Conservation (phyloP, 371 early-diverging fungal species). For the Rhizomucor pusillus region DNA sequence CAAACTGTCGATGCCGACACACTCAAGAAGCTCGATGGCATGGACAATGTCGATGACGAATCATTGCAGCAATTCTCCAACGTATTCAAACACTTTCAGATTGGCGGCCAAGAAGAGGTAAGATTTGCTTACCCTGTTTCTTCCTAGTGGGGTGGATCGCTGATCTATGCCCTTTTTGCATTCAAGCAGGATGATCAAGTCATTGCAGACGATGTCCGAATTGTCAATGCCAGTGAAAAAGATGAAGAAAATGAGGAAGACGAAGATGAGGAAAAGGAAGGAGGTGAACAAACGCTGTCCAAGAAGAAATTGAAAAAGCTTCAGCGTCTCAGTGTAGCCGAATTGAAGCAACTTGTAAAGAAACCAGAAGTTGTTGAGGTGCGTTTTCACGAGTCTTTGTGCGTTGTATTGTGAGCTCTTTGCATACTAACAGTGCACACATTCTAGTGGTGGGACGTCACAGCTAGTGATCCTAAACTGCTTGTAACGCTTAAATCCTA, state of each 20-base stretch:
- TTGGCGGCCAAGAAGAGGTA: slow-evolving; percentile 32
- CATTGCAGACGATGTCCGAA: too few relatives aligned
- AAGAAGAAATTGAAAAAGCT: slow-evolving; percentile 43
- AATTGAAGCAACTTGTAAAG: slow-evolving; percentile 87
- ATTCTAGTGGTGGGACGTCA: slow-evolving; percentile 86
- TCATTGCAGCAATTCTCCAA: slow-evolving; percentile 37
- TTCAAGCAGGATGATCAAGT: background rate
- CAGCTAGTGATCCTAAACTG: slow-evolving; percentile 86
- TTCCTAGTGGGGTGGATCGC: background rate
- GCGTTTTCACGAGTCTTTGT: slow-evolving; percentile 9
- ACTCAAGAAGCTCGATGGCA: slow-evolving; percentile 31
- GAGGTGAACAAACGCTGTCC: slow-evolving; percentile 52
- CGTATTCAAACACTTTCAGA: slow-evolving; percentile 45
- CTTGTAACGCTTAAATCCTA: slow-evolving; percentile 89
- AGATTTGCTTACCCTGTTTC: slow-evolving; percentile 1
- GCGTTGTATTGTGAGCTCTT: too few relatives aligned
- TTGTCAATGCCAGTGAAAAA: slow-evolving; percentile 17
- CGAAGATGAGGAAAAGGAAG: slow-evolving; percentile 17
- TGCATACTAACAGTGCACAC: background rate
- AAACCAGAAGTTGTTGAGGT: slow-evolving; percentile 97
- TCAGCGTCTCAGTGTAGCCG: slow-evolving; percentile 73
- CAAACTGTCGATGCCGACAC: slow-evolving; percentile 33
- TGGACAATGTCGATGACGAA: slow-evolving; percentile 32
- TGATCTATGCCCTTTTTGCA: too few relatives aligned
- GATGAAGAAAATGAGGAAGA: slow-evolving; percentile 12